Percentiles rank a stretch among this genome's conserved stretches.
These are phyloP conservation scores for Teratosphaeria zuluensis DNA, from an alignment of 2,329 filamentous ascomycete genomes.

Conservation along the genomic window DNA sequence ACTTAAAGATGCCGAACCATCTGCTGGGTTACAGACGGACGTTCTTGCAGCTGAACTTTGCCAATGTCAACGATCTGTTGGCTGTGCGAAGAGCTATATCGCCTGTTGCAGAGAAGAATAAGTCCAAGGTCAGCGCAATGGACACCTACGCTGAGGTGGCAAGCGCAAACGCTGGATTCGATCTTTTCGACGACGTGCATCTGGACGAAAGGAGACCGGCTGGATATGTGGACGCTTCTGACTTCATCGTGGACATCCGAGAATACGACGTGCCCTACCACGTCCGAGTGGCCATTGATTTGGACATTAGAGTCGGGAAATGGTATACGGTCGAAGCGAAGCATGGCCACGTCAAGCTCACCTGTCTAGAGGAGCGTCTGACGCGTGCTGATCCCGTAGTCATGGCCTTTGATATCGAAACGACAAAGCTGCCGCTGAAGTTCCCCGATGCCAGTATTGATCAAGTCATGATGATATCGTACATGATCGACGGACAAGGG, in stretches of 20 bases:
- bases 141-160: slow-evolving; percentile 97
- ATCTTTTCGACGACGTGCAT: slow-evolving; percentile 90
- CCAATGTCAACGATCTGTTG: slow-evolving; percentile 78
- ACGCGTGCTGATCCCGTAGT: slow-evolving; percentile 93
- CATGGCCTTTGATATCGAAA: slow-evolving; percentile 98
- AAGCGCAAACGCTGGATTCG: slow-evolving; percentile 74
- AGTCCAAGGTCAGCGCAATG: slow-evolving; percentile 91
- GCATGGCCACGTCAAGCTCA: slow-evolving; percentile 76
- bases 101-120: slow-evolving; percentile 92
- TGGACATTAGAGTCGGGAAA: slow-evolving; percentile 88
- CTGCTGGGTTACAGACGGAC: slow-evolving; percentile 80
- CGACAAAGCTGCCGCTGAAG: slow-evolving; percentile 87
- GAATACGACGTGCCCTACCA: slow-evolving; percentile 99
- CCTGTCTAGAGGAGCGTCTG: slow-evolving; percentile 75
- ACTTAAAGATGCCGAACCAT: slow-evolving; percentile 75
- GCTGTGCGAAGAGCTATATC: slow-evolving; percentile 74
- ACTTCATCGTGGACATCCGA: slow-evolving; percentile 96
- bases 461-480: slow-evolving; percentile 99
- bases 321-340: slow-evolving; percentile 97
- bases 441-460: slow-evolving; percentile 92
- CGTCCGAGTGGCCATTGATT: slow-evolving; percentile 92
- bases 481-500: slow-evolving; percentile 98
- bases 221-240: slow-evolving; percentile 73
- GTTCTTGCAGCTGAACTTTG: slow-evolving; percentile 78
- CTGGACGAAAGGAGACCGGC: slow-evolving; percentile 64